Evolutionary conservation across 352 stramenopile species (phyloP).

Genomic region (Aphanomyces invadans): DNA sequence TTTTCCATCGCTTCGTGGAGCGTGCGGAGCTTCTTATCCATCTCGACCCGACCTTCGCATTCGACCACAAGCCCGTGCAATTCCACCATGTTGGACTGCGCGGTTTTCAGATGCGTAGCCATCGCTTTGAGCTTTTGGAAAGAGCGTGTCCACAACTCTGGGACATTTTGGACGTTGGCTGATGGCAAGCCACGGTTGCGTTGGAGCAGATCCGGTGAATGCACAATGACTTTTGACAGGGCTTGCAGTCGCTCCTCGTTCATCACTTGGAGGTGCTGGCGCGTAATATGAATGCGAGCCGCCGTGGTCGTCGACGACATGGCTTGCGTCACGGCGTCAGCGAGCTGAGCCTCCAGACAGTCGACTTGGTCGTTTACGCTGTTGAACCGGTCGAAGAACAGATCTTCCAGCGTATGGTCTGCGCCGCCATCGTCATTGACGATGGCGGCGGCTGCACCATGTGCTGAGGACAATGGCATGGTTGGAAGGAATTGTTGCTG

Average conservation of each 20-base stretch:
- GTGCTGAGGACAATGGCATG: not conserved
- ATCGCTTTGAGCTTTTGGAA: slow-evolving; percentile 14
- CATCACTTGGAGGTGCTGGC: not conserved
- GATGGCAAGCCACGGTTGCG: not conserved
- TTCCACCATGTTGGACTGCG: not conserved
- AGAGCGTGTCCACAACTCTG: not conserved
- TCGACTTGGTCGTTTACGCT: slow-evolving; percentile 6
- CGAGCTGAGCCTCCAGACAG: not conserved
- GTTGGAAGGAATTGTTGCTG: not conserved
- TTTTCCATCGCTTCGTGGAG: not conserved
- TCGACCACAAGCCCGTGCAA: not conserved
- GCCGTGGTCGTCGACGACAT: not conserved
- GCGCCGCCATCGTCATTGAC: not conserved
- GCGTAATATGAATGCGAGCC: not conserved
- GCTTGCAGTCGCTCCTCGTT: not conserved
- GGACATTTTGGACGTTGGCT: not conserved
- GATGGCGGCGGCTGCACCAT: not conserved
- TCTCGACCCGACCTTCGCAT: not conserved
- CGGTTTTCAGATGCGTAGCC: not conserved
- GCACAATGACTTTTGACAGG: not conserved
- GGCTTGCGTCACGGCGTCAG: not conserved
- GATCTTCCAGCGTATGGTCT: not conserved
- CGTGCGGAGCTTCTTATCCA: not conserved
- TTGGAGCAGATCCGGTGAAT: not conserved
- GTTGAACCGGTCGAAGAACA: slow-evolving; percentile 14